phyloP scores from a whole-genome alignment of 169 alveolate genomes.

The Eimeria acervulina region DNA sequence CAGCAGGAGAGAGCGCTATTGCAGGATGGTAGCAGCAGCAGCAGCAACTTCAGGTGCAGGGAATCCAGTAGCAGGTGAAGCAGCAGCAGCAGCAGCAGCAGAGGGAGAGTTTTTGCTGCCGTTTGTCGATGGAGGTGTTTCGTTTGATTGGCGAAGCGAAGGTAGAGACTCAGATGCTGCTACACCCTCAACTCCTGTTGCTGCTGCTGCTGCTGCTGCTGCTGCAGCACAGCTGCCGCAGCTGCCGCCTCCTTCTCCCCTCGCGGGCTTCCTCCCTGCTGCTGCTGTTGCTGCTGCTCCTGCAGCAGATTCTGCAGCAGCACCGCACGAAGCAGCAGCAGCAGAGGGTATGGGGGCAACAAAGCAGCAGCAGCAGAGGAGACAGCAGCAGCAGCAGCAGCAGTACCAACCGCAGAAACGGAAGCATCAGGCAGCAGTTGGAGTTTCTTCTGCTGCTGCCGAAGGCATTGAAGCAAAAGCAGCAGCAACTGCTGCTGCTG shows the following conservation, averaged over 20 bases:
- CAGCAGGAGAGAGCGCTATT: conserved; percentile 21
- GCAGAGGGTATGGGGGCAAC: background rate
- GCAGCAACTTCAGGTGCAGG: conserved; percentile 5
- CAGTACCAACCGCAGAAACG: background rate
- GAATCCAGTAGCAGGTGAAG: background rate
- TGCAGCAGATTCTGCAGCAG: background rate
- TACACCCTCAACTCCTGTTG: too few relatives aligned
- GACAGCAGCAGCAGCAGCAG: background rate
- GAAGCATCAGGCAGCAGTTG: background rate
- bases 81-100: conserved; percentile 46
- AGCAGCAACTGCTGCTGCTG: background rate
- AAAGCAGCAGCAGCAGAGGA: background rate
- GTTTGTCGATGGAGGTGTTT: conserved; percentile 2
- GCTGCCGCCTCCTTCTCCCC: background rate
- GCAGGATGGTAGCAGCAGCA: conserved; percentile 13
- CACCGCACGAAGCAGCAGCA: background rate
- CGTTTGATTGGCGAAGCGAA: conserved; percentile 40
- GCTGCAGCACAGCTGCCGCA: background rate
- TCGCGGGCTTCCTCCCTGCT: background rate
- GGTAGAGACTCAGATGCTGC: conserved; percentile 41
- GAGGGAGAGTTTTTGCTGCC: conserved; percentile 6
- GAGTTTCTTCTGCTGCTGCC: background rate
- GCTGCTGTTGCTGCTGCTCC: background rate
- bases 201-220: background rate
- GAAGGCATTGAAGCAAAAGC: background rate